A percentile compares a stretch with the other conserved stretches of the same genome.
Evolutionary conservation across 2,329 filamentous ascomycete species (phyloP).

Genomic region (Colletotrichum gloeosporioides): DNA sequence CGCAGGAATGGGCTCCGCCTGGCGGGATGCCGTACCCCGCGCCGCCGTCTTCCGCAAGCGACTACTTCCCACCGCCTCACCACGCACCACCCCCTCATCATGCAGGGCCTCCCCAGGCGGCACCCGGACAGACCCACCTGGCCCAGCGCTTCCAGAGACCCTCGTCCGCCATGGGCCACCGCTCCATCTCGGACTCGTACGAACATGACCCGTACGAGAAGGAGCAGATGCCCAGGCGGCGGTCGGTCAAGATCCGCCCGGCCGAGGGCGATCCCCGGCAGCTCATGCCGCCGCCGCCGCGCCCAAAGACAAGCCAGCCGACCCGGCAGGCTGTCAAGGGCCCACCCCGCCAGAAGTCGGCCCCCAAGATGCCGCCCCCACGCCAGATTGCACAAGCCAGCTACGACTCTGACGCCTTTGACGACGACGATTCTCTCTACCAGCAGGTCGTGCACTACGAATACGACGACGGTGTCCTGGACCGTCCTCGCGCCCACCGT

Average conservation of each 20-base stretch:
- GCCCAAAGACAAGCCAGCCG: conserved; percentile 26
- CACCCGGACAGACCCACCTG: conserved; percentile 25
- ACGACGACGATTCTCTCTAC: conserved; percentile 40
- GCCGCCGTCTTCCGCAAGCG: neutral
- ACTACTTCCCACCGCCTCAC: conserved; percentile 19
- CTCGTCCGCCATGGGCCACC: conserved; percentile 46
- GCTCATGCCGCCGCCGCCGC: conserved; percentile 51
- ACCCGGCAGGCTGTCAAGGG: conserved; percentile 28
- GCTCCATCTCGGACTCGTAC: conserved; percentile 33
- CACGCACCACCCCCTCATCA: conserved; percentile 13
- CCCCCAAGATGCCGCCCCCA: conserved; percentile 22
- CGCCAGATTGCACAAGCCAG: conserved; percentile 28
- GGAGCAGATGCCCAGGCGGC: conserved; percentile 43
- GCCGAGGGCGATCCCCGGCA: conserved; percentile 46
- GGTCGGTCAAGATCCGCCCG: conserved; percentile 46
- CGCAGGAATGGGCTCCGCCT: neutral
- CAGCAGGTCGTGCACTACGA: conserved; percentile 40
- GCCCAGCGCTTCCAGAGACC: conserved; percentile 30
- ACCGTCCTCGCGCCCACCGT: conserved; percentile 33
- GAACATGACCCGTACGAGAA: conserved; percentile 45
- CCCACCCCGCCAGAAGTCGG: conserved; percentile 24
- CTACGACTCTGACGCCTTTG: conserved; percentile 45
- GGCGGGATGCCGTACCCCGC: conserved; percentile 6
- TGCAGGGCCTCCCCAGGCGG: conserved; percentile 7
- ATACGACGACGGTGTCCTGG: conserved; percentile 37